A percentile compares a stretch with the other conserved stretches of the same genome.
Evolutionary conservation across 805 yeast species (phyloP).

Genomic region (Yamadazyma kitorensis): DNA sequence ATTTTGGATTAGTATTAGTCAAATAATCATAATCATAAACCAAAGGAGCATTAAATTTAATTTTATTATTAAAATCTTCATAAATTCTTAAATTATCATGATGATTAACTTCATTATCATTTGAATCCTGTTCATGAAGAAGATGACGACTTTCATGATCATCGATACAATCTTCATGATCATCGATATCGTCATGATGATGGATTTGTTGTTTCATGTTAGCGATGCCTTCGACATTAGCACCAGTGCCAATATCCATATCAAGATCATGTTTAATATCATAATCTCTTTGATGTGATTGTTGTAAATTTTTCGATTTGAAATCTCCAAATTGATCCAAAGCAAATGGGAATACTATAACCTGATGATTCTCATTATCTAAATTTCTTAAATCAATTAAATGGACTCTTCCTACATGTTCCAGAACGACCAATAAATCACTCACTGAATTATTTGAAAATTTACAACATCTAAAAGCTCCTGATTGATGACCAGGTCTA

Average conservation of each 20-base stretch:
- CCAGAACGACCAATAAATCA: conserved; percentile 73
- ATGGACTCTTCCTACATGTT: conserved; percentile 86
- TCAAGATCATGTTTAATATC: conserved; percentile 6
- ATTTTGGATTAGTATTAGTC: conserved; percentile 31
- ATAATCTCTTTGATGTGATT: not conserved
- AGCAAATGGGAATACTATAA: conserved; percentile 61
- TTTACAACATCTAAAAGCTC: conserved; percentile 65
- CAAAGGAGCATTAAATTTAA: conserved; percentile 30
- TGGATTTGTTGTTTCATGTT: too few species aligned
- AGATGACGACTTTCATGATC: conserved; percentile 1
- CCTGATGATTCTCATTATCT: conserved; percentile 58
- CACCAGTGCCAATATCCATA: not conserved
- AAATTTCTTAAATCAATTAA: conserved; percentile 75
- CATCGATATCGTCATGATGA: not conserved
- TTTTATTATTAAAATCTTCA: conserved; percentile 7
- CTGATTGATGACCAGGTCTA: conserved; percentile 49
- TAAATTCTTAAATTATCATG: conserved; percentile 12
- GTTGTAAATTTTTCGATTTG: conserved; percentile 9
- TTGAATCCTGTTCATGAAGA: not conserved
- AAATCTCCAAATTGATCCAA: conserved; percentile 38
- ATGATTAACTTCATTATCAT: not conserved
- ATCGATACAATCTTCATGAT: not conserved
- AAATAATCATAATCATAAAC: conserved; percentile 43
- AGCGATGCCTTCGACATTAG: too few species aligned
- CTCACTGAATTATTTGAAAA: conserved; percentile 56